These are phyloP conservation scores for Diddensiella transvaalensis DNA, from an alignment of 805 yeast genomes.

Conservation along the genomic window DNA sequence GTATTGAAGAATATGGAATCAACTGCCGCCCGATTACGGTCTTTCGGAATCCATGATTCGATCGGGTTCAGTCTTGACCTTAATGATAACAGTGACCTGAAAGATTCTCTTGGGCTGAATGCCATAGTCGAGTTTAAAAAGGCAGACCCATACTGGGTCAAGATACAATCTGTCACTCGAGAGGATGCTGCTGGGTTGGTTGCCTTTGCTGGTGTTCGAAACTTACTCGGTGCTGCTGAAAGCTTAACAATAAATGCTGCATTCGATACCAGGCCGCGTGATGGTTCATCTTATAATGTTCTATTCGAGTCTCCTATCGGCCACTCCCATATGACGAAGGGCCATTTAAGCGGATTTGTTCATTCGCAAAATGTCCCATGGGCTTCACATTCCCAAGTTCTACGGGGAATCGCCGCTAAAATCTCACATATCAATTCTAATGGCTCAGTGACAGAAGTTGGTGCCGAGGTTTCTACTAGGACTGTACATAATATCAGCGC, in stretches of 20 bases:
- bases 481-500: slow-evolving; percentile 47
- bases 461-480: slow-evolving; percentile 58
- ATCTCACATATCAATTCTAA: slow-evolving; percentile 34
- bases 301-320: slow-evolving; percentile 48
- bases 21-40: slow-evolving; percentile 17
- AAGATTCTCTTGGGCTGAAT: slow-evolving; percentile 13
- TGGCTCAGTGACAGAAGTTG: slow-evolving; percentile 38
- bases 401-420: slow-evolving; percentile 41
- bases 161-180: slow-evolving; percentile 9
- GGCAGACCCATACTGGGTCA: slow-evolving; percentile 7
- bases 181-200: slow-evolving; percentile 19
- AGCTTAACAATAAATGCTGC: slow-evolving; percentile 46
- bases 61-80: slow-evolving; percentile 13
- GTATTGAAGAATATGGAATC: slow-evolving; percentile 25
- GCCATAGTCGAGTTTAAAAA: slow-evolving; percentile 16
- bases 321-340: slow-evolving; percentile 49
- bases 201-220: slow-evolving; percentile 50
- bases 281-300: slow-evolving; percentile 44
- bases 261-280: slow-evolving; percentile 43
- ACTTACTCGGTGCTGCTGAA: slow-evolving; percentile 62
- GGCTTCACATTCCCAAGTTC: slow-evolving; percentile 51
- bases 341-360: slow-evolving; percentile 46
- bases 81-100: slow-evolving; percentile 3
- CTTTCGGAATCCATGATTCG: slow-evolving; percentile 13
- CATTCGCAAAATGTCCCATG: slow-evolving; percentile 46